Percentiles rank a stretch among this genome's conserved stretches.
These are phyloP conservation scores for Cairneyella variabilis DNA, from an alignment of 495 filamentous ascomycete genomes.

Conservation along the genomic window DNA sequence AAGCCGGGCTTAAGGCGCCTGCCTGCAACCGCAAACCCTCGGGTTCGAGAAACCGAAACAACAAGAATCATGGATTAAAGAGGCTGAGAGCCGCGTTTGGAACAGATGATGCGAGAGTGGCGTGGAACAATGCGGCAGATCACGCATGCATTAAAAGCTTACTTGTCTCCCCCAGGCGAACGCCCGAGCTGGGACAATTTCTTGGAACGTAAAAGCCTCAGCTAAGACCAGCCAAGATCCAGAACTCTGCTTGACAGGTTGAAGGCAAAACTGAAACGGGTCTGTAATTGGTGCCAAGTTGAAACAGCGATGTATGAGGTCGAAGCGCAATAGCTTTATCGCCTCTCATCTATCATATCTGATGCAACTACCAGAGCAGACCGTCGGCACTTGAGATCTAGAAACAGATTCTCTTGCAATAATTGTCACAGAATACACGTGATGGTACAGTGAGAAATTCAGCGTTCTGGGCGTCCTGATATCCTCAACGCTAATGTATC, in stretches of 20 bases:
- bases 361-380: not conserved
- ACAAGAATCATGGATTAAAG: not conserved
- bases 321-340: not conserved
- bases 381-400: not conserved
- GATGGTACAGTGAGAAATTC: not conserved
- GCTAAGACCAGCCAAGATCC: not conserved
- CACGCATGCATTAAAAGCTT: slow-evolving; percentile 1
- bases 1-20: not conserved
- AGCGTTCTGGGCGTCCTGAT: not conserved
- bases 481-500: slow-evolving; percentile 23
- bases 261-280: not conserved
- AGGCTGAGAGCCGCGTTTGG: slow-evolving; percentile 4
- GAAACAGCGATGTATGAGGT: not conserved
- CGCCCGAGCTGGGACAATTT: not conserved
- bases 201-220: not conserved
- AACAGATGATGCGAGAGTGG: not conserved
- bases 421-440: not conserved
- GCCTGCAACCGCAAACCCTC: not conserved
- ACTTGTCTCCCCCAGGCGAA: not conserved
- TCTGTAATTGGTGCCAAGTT: not conserved
- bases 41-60: slow-evolving; percentile 1
- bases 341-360: not conserved
- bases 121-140: not conserved
- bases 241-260: not conserved
- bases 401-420: not conserved